Percentiles rank a stretch among this genome's conserved stretches.
These are phyloP conservation scores for Arbutus unedo DNA, from an alignment of 148 eudicot genomes.

Conservation along the genomic window DNA sequence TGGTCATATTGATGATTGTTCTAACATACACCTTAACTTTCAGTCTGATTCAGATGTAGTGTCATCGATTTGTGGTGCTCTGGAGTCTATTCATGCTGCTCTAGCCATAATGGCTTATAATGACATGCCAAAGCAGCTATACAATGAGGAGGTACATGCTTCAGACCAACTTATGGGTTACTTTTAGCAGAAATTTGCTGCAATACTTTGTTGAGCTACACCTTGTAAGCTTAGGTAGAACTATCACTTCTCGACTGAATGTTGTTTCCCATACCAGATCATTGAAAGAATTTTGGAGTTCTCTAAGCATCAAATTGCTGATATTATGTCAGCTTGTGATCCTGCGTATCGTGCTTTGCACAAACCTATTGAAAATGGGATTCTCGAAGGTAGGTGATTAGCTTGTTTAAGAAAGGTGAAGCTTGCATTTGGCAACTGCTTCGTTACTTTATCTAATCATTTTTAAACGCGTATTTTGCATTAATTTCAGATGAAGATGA, in stretches of 20 bases:
- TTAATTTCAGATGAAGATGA: constrained; percentile 64
- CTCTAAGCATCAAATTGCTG: constrained; percentile 78
- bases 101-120: constrained; percentile 67
- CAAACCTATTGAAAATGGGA: constrained; percentile 64
- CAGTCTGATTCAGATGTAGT: constrained; percentile 75
- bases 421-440: not conserved
- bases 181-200: not conserved
- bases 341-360: constrained; percentile 89
- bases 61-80: constrained; percentile 60
- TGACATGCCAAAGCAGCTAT: constrained; percentile 89
- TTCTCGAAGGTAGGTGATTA: constrained; percentile 54
- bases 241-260: constrained; percentile 13
- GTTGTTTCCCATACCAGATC: constrained; percentile 40
- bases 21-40: constrained; percentile 13
- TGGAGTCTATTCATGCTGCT: constrained; percentile 94
- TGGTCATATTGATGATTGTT: constrained; percentile 10
- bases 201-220: not conserved
- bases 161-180: not conserved
- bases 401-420: constrained; percentile 6
- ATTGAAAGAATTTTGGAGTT: constrained; percentile 96
- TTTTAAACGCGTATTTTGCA: not conserved
- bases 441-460: not conserved
- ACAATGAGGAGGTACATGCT: constrained; percentile 79
- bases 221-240: not conserved
- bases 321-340: constrained; percentile 78